Percentiles rank a stretch among this genome's conserved stretches.
Evolutionary conservation across 371 early-diverging fungal species (phyloP).

Genomic region (Modicella reniformis): DNA sequence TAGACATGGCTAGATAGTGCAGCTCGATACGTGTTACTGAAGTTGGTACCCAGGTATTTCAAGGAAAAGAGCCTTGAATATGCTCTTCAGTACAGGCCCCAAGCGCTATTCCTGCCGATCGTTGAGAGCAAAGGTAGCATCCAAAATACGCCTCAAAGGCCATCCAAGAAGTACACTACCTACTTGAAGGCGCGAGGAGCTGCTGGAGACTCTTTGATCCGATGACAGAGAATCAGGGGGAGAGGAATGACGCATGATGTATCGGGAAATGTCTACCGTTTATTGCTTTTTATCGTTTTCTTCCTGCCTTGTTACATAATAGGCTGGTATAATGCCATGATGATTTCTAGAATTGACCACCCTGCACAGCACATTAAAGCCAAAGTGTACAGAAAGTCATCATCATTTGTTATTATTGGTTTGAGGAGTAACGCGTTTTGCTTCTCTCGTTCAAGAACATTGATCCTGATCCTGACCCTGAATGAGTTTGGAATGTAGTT

Average conservation of each 20-base stretch:
- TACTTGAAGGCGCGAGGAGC: conserved; percentile 5
- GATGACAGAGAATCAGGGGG: no score
- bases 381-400: no score
- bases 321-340: not conserved
- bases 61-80: conserved; percentile 41
- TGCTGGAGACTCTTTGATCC: not conserved
- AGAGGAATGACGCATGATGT: not conserved
- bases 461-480: no score
- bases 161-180: conserved; percentile 39
- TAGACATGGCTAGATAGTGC: conserved; percentile 44
- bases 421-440: no score
- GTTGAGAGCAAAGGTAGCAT: conserved; percentile 17
- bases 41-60: conserved; percentile 40
- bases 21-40: conserved; percentile 27
- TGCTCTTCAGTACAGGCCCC: conserved; percentile 24
- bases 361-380: not conserved
- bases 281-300: not conserved
- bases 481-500: no score
- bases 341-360: no score
- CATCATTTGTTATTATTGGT: no score
- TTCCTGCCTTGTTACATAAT: not conserved
- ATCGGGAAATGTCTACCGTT: not conserved
- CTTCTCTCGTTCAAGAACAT: no score
- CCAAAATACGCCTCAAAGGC: conserved; percentile 27
- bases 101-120: conserved; percentile 29